These are phyloP conservation scores for Euclidium syriacum DNA, from an alignment of 345 rosid genomes.

Conservation along the genomic window DNA sequence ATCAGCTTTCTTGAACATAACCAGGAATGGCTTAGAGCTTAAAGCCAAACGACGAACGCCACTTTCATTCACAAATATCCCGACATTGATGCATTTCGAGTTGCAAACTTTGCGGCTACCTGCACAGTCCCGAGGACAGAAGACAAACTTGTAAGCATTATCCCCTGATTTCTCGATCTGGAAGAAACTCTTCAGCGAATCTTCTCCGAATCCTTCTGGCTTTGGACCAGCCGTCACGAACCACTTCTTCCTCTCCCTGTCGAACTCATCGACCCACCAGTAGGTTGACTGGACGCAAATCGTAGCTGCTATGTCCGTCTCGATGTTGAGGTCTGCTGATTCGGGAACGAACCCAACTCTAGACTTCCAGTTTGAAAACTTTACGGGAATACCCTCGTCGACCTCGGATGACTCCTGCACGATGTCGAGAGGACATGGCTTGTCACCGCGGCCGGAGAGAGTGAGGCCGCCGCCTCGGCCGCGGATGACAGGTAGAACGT, in stretches of 20 bases:
- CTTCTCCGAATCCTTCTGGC: background rate
- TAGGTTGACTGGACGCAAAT: conserved; percentile 4
- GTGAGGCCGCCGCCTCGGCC: conserved; percentile 7
- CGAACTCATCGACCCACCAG: background rate
- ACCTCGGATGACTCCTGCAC: background rate
- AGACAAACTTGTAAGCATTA: background rate
- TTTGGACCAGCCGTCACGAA: background rate
- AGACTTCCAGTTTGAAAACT: conserved; percentile 13
- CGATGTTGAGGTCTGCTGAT: background rate
- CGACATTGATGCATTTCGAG: background rate
- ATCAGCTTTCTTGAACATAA: background rate
- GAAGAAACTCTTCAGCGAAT: background rate
- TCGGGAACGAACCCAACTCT: background rate
- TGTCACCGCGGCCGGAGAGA: background rate
- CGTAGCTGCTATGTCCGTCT: background rate
- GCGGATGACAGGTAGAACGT: background rate
- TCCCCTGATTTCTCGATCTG: background rate
- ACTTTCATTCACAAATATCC: background rate
- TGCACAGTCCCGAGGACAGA: background rate
- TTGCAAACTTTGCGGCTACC: too few relatives aligned
- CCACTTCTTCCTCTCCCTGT: background rate
- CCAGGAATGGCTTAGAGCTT: background rate
- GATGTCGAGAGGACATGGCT: background rate
- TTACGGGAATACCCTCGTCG: background rate
- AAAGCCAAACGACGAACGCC: background rate